Percentiles rank a stretch among this genome's conserved stretches.
Conservation (phyloP, 352 stramenopile species). For the Globisporangium radiosum region DNA sequence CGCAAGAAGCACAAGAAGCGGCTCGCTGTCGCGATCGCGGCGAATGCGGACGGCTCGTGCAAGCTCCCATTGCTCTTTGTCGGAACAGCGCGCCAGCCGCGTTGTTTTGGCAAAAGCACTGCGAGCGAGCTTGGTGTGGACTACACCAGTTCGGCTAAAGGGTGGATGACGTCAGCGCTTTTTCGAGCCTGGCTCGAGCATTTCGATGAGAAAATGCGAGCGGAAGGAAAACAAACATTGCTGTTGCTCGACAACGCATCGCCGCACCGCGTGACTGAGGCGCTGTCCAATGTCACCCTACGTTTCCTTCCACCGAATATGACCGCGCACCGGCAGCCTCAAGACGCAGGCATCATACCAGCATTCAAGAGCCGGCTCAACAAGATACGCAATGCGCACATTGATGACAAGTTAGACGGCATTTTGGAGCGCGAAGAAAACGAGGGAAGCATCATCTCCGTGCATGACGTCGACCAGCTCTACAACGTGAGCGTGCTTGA, state of each 20-base stretch:
- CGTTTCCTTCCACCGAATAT: conserved; percentile 6
- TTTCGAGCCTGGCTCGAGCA: conserved; percentile 3
- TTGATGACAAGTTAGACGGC: conserved; percentile 7
- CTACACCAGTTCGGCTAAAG: conserved; percentile 4
- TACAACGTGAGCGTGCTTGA: not conserved
- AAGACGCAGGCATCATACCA: conserved; percentile 7
- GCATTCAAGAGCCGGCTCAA: conserved; percentile 5
- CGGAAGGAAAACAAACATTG: not conserved
- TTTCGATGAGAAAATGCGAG: not conserved
- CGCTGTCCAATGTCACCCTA: conserved; percentile 1
- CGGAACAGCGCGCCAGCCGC: not conserved
- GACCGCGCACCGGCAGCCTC: conserved; percentile 3
- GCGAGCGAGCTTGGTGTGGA: conserved; percentile 1
- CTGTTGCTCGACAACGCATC: conserved; percentile 2
- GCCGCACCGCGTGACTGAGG: not conserved
- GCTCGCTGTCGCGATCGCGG: not conserved
- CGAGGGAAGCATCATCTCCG: not conserved
- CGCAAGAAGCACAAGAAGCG: conserved; percentile 3
- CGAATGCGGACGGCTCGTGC: conserved; percentile 1
- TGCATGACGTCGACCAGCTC: not conserved
- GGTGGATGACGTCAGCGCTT: conserved; percentile 5
- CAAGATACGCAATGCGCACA: conserved; percentile 1
- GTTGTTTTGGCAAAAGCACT: not conserved
- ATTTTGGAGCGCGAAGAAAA: conserved; percentile 3
- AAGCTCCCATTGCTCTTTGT: conserved; percentile 3